phyloP scores from a whole-genome alignment of 2,329 filamentous ascomycete genomes.

The Diplodia sapinea region DNA sequence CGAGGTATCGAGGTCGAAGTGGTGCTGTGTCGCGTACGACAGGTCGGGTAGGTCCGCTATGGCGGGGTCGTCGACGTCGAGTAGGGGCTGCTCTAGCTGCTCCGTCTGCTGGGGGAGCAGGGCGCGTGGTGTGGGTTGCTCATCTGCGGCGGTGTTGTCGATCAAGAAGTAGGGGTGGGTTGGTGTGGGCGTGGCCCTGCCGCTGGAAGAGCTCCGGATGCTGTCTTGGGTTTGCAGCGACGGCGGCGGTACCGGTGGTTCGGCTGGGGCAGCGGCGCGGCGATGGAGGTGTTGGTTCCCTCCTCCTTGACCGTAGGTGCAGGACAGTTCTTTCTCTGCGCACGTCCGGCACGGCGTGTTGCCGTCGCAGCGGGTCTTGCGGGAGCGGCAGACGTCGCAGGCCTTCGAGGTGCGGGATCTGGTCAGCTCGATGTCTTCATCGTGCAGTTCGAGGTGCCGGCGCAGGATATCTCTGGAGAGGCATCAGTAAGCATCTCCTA shows the following conservation, averaged over 20 bases:
- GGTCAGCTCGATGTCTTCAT: conserved; percentile 12
- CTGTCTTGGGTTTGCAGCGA: neutral
- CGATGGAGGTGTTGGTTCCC: neutral
- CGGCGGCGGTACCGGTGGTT: too few relatives aligned
- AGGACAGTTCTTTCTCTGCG: neutral
- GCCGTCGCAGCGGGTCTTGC: conserved; percentile 14
- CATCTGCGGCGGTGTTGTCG: neutral
- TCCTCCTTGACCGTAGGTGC: neutral
- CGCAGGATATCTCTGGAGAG: conserved; percentile 18
- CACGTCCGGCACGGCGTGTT: conserved; percentile 13
- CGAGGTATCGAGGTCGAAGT: conserved; percentile 1
- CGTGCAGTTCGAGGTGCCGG: conserved; percentile 12
- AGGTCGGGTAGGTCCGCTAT: neutral
- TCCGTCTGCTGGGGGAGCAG: neutral
- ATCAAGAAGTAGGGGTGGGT: neutral
- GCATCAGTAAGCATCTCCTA: neutral
- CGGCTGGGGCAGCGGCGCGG: too few relatives aligned
- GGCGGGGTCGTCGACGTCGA: neutral
- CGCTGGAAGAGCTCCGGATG: neutral
- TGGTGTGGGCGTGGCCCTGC: neutral
- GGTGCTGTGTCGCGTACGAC: neutral
- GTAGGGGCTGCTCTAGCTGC: too few relatives aligned
- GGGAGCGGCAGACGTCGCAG: conserved; percentile 19
- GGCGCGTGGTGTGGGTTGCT: neutral
- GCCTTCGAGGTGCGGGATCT: conserved; percentile 15